phyloP scores from a whole-genome alignment of 108 stramenopile genomes.

The Nannochloropsis gaditana region DNA sequence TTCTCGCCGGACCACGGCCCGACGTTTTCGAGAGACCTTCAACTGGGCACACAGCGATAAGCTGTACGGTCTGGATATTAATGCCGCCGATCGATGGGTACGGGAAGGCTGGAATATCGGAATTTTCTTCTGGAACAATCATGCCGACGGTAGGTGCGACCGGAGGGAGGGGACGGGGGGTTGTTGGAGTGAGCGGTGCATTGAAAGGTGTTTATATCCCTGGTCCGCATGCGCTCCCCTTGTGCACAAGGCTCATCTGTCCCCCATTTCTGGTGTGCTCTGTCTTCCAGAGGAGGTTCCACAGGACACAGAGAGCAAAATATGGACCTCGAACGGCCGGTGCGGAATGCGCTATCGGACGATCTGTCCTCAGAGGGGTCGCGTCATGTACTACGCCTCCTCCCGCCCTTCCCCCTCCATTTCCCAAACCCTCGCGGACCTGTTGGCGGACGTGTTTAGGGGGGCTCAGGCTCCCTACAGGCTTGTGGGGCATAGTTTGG shows the following conservation, averaged over 20 bases:
- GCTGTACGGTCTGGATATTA: not conserved
- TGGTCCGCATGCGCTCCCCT: too few relatives aligned
- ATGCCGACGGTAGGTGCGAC: not conserved
- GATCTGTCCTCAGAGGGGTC: not conserved
- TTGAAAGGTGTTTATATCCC: too few relatives aligned
- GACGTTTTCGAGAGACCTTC: slow-evolving; percentile 11
- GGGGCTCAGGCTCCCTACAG: not conserved
- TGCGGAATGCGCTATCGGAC: not conserved
- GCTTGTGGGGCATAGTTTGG: not conserved
- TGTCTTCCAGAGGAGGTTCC: not conserved
- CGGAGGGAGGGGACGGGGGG: not conserved
- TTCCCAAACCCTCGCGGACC: not conserved
- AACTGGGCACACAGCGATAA: not conserved
- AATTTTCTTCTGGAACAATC: slow-evolving; percentile 3
- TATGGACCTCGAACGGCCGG: not conserved
- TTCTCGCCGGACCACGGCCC: not conserved
- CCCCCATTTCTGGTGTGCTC: not conserved
- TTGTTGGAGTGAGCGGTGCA: not conserved
- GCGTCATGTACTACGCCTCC: slow-evolving; percentile 16
- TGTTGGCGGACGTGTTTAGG: not conserved
- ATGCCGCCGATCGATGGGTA: not conserved
- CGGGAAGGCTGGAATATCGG: slow-evolving; percentile 17
- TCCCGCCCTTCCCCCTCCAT: not conserved
- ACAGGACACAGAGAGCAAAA: slow-evolving; percentile 4
- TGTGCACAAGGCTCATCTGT: too few relatives aligned